Evolutionary conservation across 768 basidiomycete genomes (phyloP).

Genomic region (Kwoniella sp.): DNA sequence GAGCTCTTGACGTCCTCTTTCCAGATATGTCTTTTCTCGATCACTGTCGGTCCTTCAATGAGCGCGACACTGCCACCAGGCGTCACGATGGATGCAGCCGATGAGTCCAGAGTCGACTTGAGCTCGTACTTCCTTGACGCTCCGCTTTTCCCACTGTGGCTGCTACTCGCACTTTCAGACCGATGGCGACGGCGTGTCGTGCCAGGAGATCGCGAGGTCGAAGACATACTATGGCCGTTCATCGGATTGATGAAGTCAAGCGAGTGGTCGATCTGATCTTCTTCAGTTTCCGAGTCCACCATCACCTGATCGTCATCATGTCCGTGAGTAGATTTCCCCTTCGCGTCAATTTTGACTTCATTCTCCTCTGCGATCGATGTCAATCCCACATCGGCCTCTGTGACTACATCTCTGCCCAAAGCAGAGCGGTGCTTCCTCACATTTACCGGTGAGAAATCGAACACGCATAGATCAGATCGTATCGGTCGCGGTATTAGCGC

Average conservation of each 20-base stretch:
- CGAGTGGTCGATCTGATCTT: not conserved
- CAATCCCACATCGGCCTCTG: not conserved
- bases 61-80: not conserved
- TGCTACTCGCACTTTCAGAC: not conserved
- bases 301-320: not conserved
- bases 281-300: constrained; percentile 5
- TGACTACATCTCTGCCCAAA: not conserved
- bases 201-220: not conserved
- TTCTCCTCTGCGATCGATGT: not conserved
- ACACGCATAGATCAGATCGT: constrained; percentile 30
- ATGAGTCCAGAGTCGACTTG: not conserved
- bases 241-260: not conserved
- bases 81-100: not conserved
- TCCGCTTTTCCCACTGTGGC: not conserved
- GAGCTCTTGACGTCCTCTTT: constrained; percentile 32
- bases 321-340: not conserved
- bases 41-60: not conserved
- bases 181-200: not conserved
- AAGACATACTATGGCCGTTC: not conserved
- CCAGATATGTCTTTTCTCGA: constrained; percentile 34
- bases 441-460: constrained; percentile 49
- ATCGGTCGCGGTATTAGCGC: constrained; percentile 18
- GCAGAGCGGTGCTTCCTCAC: constrained; percentile 11
- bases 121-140: not conserved
- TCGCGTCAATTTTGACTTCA: not conserved